Percentiles rank a stretch among this genome's conserved stretches.
Evolutionary conservation across 2,329 filamentous ascomycete species (phyloP).

Genomic region (Pseudogymnoascus verrucosus): DNA sequence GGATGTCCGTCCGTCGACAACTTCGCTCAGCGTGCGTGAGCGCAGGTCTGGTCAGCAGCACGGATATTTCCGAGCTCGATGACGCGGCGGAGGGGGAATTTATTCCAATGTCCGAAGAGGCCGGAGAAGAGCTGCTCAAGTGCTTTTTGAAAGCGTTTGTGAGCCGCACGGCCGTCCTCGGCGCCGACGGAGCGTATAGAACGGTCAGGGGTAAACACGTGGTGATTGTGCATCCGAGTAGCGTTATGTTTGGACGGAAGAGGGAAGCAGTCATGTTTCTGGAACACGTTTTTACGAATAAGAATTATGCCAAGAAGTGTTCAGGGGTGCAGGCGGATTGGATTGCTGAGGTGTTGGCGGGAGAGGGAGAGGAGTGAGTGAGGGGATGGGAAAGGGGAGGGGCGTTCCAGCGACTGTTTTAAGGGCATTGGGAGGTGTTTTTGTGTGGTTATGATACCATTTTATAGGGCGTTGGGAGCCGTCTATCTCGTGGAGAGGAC

Average conservation of each 20-base stretch:
- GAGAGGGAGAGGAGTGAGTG: neutral
- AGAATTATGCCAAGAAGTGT: slow-evolving; percentile 60
- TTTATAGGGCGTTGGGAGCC: neutral
- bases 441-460: neutral
- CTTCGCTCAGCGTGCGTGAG: slow-evolving; percentile 48
- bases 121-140: slow-evolving; percentile 45
- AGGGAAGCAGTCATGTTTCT: slow-evolving; percentile 61
- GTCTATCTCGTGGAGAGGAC: neutral
- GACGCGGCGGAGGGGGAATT: slow-evolving; percentile 29
- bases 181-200: slow-evolving; percentile 52
- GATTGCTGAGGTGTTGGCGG: slow-evolving; percentile 34
- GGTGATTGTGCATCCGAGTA: slow-evolving; percentile 55
- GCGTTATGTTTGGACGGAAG: slow-evolving; percentile 54
- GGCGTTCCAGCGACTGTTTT: neutral
- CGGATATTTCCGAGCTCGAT: neutral
- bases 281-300: slow-evolving; percentile 58
- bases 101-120: slow-evolving; percentile 44
- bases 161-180: slow-evolving; percentile 51
- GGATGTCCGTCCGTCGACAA: slow-evolving; percentile 53
- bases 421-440: neutral
- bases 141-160: slow-evolving; percentile 57
- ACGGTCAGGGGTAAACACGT: slow-evolving; percentile 52
- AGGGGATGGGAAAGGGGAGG: neutral
- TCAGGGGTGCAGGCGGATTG: slow-evolving; percentile 52
- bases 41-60: slow-evolving; percentile 35